phyloP scores from a whole-genome alignment of 1,139 yeast genomes.

The Diutina neorugosa region DNA sequence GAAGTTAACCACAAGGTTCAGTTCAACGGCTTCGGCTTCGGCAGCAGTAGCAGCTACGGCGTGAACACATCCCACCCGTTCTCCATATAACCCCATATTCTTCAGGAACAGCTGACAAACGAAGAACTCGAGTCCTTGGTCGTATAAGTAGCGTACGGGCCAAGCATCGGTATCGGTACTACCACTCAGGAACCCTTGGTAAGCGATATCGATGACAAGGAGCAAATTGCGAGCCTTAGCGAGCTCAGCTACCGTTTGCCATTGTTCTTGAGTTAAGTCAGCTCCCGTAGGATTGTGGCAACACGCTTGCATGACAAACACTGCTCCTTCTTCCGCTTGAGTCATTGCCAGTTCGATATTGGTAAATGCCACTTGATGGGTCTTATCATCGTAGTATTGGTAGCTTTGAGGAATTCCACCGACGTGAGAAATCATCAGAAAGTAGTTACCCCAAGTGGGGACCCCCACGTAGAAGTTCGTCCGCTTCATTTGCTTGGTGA shows the following conservation, averaged over 20 bases:
- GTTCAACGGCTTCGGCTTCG: constrained; percentile 11
- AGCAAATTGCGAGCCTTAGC: constrained; percentile 6
- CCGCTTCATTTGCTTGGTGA: constrained; percentile 16
- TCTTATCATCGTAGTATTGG: constrained; percentile 20
- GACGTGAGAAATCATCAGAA: constrained; percentile 20
- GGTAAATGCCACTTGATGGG: constrained; percentile 20
- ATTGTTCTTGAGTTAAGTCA: constrained; percentile 9
- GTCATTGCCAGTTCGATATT: constrained; percentile 17
- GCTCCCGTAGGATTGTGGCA: constrained; percentile 12
- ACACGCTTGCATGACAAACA: constrained; percentile 15
- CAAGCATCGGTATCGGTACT: constrained; percentile 10
- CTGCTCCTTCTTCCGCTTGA: constrained; percentile 19
- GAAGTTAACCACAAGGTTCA: constrained; percentile 18
- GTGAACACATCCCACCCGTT: constrained; percentile 31
- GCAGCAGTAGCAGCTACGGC: constrained; percentile 15
- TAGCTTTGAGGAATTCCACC: constrained; percentile 27
- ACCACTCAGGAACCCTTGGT: constrained; percentile 14
- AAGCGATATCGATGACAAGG: constrained; percentile 11
- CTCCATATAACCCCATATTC: constrained; percentile 35
- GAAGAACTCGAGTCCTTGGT: constrained; percentile 11
- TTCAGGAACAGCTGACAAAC: constrained; percentile 35
- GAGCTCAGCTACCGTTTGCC: constrained; percentile 8
- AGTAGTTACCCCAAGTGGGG: constrained; percentile 33
- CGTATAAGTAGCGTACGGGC: constrained; percentile 9
- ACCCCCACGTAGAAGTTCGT: constrained; percentile 22